Conservation (phyloP, 805 yeast genomes). For the Zygosaccharomyces bailii region DNA sequence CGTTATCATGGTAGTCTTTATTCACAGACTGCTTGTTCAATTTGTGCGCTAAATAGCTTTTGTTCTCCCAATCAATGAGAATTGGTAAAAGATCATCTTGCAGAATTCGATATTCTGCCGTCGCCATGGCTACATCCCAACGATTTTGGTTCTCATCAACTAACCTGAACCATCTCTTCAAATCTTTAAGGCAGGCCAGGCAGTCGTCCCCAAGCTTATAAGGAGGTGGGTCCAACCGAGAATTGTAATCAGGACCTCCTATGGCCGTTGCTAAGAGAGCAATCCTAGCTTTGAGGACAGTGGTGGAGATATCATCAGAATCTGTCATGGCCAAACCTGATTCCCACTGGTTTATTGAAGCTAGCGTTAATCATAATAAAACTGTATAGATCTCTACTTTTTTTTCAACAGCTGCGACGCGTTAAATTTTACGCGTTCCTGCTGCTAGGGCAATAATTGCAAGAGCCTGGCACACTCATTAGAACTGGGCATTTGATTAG, state of each 20-base stretch:
- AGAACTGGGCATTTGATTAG: slow-evolving; percentile 3
- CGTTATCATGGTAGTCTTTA: slow-evolving; percentile 44
- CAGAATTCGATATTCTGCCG: slow-evolving; percentile 75
- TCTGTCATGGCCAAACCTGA: not conserved
- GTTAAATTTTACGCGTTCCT: slow-evolving; percentile 1
- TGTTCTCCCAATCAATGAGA: slow-evolving; percentile 65
- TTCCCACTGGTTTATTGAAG: not conserved
- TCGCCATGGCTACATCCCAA: slow-evolving; percentile 83
- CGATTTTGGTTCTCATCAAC: slow-evolving; percentile 71
- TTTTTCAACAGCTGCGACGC: not conserved
- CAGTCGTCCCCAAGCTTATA: slow-evolving; percentile 81
- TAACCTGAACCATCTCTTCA: slow-evolving; percentile 80
- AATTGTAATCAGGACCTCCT: slow-evolving; percentile 80
- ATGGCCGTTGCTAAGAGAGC: slow-evolving; percentile 80
- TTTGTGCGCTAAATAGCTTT: slow-evolving; percentile 27
- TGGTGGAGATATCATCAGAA: slow-evolving; percentile 15
- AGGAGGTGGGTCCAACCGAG: slow-evolving; percentile 44
- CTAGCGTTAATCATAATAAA: not conserved
- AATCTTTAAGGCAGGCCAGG: slow-evolving; percentile 75
- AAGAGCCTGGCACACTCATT: slow-evolving; percentile 7
- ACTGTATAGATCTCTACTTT: not conserved
- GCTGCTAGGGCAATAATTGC: slow-evolving; percentile 8
- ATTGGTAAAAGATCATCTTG: slow-evolving; percentile 71
- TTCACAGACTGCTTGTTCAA: slow-evolving; percentile 19
- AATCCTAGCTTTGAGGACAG: slow-evolving; percentile 62